A percentile compares a stretch with the other conserved stretches of the same genome.
Evolutionary conservation across 495 filamentous ascomycete genomes (phyloP).

Genomic region (Elasticomyces elasticus): DNA sequence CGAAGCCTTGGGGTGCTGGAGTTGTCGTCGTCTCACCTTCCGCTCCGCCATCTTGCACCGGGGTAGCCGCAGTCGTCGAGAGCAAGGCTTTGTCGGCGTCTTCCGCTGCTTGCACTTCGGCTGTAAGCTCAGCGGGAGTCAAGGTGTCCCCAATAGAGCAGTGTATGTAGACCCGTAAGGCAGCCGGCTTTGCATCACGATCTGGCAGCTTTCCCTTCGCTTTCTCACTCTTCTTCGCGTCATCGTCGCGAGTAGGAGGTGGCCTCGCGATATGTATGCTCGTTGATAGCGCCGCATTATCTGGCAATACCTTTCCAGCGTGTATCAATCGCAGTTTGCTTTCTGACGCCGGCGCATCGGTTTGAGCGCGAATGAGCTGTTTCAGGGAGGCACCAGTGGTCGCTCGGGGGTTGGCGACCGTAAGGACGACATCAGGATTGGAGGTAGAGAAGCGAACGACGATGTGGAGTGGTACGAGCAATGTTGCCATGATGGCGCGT

Average conservation of each 20-base stretch:
- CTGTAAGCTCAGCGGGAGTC: slow-evolving; percentile 52
- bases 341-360: slow-evolving; percentile 49
- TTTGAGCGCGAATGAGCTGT: slow-evolving; percentile 64
- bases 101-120: slow-evolving; percentile 49
- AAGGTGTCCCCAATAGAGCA: slow-evolving; percentile 77
- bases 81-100: slow-evolving; percentile 26
- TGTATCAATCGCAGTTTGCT: slow-evolving; percentile 79
- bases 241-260: slow-evolving; percentile 36
- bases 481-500: slow-evolving; percentile 3
- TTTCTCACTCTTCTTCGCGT: slow-evolving; percentile 28
- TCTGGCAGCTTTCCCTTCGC: slow-evolving; percentile 49
- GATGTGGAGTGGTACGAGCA: slow-evolving; percentile 42
- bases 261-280: slow-evolving; percentile 52
- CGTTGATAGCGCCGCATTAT: slow-evolving; percentile 50
- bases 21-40: slow-evolving; percentile 36
- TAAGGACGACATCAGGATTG: slow-evolving; percentile 71
- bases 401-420: slow-evolving; percentile 53
- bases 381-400: slow-evolving; percentile 70
- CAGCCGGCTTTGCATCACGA: slow-evolving; percentile 28
- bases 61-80: background rate
- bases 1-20: slow-evolving; percentile 74
- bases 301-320: slow-evolving; percentile 70
- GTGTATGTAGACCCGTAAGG: slow-evolving; percentile 63
- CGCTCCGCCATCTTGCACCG: background rate
- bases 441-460: slow-evolving; percentile 82